Evolutionary conservation across 2,329 filamentous ascomycete genomes (phyloP).

Genomic region (Aspergillus costaricaensis): DNA sequence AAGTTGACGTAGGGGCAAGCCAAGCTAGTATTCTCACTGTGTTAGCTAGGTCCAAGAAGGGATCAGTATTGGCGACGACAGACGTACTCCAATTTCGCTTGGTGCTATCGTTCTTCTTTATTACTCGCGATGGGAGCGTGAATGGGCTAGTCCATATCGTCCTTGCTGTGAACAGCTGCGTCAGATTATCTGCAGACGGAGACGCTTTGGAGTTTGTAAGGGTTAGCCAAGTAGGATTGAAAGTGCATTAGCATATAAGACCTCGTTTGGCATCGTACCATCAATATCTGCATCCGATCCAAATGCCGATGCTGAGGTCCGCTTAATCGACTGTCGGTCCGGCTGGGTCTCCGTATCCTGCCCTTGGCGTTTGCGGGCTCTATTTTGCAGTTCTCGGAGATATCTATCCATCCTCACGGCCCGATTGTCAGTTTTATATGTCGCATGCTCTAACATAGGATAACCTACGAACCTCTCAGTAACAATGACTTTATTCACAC

Average conservation of each 20-base stretch:
- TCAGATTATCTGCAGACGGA: not conserved
- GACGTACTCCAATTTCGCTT: constrained; percentile 40
- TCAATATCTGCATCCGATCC: constrained; percentile 1
- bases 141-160: constrained; percentile 27
- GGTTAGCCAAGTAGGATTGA: not conserved
- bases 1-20: constrained; percentile 26
- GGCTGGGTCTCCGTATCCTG: not conserved
- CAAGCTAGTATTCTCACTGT: constrained; percentile 16
- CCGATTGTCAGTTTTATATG: no score
- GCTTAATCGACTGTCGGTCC: not conserved
- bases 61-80: not conserved
- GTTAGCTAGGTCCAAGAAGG: not conserved
- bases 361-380: no score
- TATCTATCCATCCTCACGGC: no score
- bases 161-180: not conserved
- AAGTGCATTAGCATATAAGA: no score
- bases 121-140: constrained; percentile 18
- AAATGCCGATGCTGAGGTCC: constrained; percentile 9
- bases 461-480: constrained; percentile 32
- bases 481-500: constrained; percentile 31
- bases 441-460: not conserved
- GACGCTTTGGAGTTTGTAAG: not conserved
- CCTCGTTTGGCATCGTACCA: not conserved
- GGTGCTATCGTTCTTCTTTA: constrained; percentile 19
- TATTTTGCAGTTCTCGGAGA: no score